Evolutionary conservation across 768 basidiomycete genomes (phyloP).

Genomic region (Boletus subparvulus): DNA sequence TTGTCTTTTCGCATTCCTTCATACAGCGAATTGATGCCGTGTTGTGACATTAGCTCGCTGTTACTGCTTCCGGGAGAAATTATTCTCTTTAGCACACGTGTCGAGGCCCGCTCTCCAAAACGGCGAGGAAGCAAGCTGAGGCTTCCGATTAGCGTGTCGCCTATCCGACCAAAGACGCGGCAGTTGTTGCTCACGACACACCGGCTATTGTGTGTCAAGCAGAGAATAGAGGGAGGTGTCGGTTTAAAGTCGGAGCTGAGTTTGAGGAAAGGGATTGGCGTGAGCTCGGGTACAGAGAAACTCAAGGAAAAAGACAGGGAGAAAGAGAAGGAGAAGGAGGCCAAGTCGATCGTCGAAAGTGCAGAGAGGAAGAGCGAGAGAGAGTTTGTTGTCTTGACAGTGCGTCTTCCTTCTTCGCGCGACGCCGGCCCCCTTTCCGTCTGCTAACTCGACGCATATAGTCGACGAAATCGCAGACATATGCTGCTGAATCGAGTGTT

Average conservation of each 20-base stretch:
- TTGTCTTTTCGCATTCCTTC: neutral
- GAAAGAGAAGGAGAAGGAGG: conserved; percentile 42
- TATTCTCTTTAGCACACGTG: conserved; percentile 50
- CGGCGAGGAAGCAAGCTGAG: conserved; percentile 59
- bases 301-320: conserved; percentile 38
- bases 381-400: conserved; percentile 62
- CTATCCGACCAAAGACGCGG: conserved; percentile 51
- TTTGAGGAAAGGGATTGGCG: conserved; percentile 27
- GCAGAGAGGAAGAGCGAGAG: conserved; percentile 55
- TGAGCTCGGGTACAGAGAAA: conserved; percentile 15
- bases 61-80: conserved; percentile 46
- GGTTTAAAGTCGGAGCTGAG: conserved; percentile 53
- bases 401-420: conserved; percentile 32
- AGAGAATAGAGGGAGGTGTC: conserved; percentile 34
- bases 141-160: conserved; percentile 46
- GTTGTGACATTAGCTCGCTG: conserved; percentile 27
- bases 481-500: conserved; percentile 39
- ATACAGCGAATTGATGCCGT: neutral
- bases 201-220: conserved; percentile 58
- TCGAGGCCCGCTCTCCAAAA: conserved; percentile 53
- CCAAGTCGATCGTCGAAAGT: conserved; percentile 42
- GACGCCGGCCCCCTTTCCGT: neutral
- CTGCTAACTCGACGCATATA: conserved; percentile 20
- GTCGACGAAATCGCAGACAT: conserved; percentile 48
- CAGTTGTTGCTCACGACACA: conserved; percentile 57